Base-by-base conservation (phyloP, 176 grass and related monocot genomes). In the Metroxylon sagu region DNA sequence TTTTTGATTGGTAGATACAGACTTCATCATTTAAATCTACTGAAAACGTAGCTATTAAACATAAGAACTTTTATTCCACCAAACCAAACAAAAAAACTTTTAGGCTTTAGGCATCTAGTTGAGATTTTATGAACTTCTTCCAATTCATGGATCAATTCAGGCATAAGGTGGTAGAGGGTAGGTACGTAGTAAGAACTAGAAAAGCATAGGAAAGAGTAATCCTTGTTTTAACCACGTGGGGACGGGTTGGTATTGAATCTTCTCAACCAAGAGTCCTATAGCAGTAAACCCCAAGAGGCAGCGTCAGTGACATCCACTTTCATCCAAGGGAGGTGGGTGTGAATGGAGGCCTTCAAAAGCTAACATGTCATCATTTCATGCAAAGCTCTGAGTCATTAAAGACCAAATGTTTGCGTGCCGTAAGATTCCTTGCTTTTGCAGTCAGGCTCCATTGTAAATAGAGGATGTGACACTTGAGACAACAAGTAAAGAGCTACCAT, bases 351-450 rank as follows among this genome's bases (percentile, higher is more conserved):
- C 66, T 18, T 6, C 19, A 69, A 57, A 53, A 54, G 48, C 16
- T 53, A 35, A 6, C 19, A 67, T 21, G 16, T 4, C 16, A 29
- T 67, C 65, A 54, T 43, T 67, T 52, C 51, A 54, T 67, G 65
- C 50, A 54, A 54, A 67, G 49, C 65, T 29, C 35, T 43, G 35
- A 14, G 35, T 43, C 35, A 43, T 43, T 14, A 43, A 43, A 10
- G 35, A 30, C 17, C 26, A 69, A 49, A 56, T 69, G 53, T 49
- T 69, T 67, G 50, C 5, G 48, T 66, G 63, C 48, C 16, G 14
- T 52, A 51, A 52, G 66, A 69, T 69, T 69, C 66, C 66, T 69
- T 69, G 53, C 66, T 69, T 69, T 57, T 48, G 29, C 14, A 30
- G 16, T 66, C 49, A 18, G 39, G 19, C 61, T 64, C 18, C 29